phyloP scores from a whole-genome alignment of 345 rosid species.

The Arabis alpina region DNA sequence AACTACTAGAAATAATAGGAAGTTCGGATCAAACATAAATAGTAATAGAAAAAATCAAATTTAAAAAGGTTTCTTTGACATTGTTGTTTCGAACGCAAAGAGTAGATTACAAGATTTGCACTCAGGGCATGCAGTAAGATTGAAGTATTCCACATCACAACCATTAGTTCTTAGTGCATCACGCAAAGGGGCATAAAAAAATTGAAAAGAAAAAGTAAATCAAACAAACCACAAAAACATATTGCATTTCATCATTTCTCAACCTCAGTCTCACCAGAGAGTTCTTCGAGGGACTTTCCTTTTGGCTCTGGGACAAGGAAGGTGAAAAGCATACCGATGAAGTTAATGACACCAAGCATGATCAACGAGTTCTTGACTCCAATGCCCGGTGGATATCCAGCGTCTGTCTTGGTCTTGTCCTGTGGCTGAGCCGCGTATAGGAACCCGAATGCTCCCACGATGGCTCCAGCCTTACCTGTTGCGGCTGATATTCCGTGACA shows the following conservation, averaged over 20 bases:
- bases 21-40: background rate
- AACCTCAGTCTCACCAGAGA: conserved; percentile 56
- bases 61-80: background rate
- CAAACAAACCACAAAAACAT: conserved; percentile 15
- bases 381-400: conserved; percentile 55
- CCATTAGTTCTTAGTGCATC: conserved; percentile 18
- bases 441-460: conserved; percentile 72
- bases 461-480: conserved; percentile 68
- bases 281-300: conserved; percentile 65
- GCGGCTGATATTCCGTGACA: conserved; percentile 84
- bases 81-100: background rate
- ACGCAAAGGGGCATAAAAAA: background rate
- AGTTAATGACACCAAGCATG: conserved; percentile 52
- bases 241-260: conserved; percentile 29
- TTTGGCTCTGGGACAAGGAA: conserved; percentile 62
- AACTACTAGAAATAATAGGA: background rate
- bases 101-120: conserved; percentile 33
- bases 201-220: background rate
- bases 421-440: conserved; percentile 56
- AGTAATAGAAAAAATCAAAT: background rate
- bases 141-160: conserved; percentile 19
- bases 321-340: conserved; percentile 58
- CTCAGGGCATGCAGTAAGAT: conserved; percentile 3
- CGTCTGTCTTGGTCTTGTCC: conserved; percentile 46
- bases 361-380: conserved; percentile 58